Conservation (phyloP, 257 asterid genomes). For the Petunia axillaris region DNA sequence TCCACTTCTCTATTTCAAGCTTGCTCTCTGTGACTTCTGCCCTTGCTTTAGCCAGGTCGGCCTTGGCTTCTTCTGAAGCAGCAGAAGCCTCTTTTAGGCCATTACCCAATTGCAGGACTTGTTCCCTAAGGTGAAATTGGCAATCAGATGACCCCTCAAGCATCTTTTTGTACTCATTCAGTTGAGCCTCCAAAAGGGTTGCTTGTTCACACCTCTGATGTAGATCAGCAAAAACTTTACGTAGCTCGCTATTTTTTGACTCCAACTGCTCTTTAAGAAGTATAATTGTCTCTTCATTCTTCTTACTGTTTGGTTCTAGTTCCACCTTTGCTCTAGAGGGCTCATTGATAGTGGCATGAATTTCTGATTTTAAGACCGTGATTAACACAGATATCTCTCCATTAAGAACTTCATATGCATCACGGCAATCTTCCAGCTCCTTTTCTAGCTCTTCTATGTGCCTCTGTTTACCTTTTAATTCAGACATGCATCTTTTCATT, state of each 20-base stretch:
- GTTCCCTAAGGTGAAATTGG: constrained; percentile 48
- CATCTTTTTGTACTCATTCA: constrained; percentile 38
- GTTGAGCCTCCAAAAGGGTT: constrained; percentile 43
- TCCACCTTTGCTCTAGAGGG: background rate
- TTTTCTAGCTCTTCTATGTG: constrained; percentile 50
- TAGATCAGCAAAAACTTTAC: constrained; percentile 46
- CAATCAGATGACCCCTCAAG: constrained; percentile 51
- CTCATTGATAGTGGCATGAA: constrained; percentile 40
- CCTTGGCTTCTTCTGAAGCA: constrained; percentile 62
- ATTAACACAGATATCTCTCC: constrained; percentile 58
- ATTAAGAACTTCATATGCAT: constrained; percentile 50
- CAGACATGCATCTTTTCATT: constrained; percentile 46
- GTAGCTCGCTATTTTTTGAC: constrained; percentile 48
- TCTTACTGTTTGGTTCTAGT: constrained; percentile 38
- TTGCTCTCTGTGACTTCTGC: constrained; percentile 65
- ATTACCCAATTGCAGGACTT: constrained; percentile 48
- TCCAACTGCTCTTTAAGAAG: constrained; percentile 55
- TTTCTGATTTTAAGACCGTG: constrained; percentile 62
- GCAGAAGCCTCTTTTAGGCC: constrained; percentile 51
- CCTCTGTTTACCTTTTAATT: constrained; percentile 46
- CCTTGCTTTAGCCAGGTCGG: constrained; percentile 61
- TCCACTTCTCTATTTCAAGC: constrained; percentile 73
- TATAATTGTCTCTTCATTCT: constrained; percentile 40
- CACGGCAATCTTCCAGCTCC: constrained; percentile 67
- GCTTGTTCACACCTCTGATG: constrained; percentile 60